These are phyloP conservation scores for Globisporangium paddicum DNA, from an alignment of 352 stramenopile species.

Conservation along the genomic window DNA sequence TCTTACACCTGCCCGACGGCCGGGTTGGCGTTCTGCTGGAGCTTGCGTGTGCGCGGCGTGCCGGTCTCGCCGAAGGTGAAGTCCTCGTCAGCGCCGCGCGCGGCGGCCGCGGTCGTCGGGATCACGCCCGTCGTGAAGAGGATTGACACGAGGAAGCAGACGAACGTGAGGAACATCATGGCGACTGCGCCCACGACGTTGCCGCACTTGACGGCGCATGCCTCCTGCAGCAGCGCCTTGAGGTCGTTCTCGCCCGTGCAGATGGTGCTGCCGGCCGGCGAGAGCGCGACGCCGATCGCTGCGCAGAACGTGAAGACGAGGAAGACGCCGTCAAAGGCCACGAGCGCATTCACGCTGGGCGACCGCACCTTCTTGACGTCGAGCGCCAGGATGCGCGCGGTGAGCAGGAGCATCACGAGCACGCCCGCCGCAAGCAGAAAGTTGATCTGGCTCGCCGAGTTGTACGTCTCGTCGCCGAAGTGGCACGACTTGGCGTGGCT, in stretches of 20 bases:
- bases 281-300: conserved; percentile 45
- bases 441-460: conserved; percentile 48
- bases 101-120: conserved; percentile 8
- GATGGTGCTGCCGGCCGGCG: conserved; percentile 44
- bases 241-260: conserved; percentile 49
- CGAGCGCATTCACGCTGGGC: conserved; percentile 27
- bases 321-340: conserved; percentile 47
- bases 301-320: conserved; percentile 55
- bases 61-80: conserved; percentile 43
- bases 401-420: conserved; percentile 29
- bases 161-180: conserved; percentile 47
- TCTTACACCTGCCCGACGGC: conserved; percentile 25
- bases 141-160: conserved; percentile 48
- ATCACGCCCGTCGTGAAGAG: conserved; percentile 50
- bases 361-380: conserved; percentile 50
- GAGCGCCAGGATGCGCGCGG: conserved; percentile 39
- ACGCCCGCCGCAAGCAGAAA: conserved; percentile 44
- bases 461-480: conserved; percentile 46
- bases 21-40: conserved; percentile 15
- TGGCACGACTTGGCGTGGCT: conserved; percentile 49
- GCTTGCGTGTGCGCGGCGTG: conserved; percentile 36
- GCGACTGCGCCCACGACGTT: conserved; percentile 48
- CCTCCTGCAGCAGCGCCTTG: conserved; percentile 44
- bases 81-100: conserved; percentile 30
- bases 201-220: conserved; percentile 61